These are phyloP conservation scores for Ascoidea tarda DNA, from an alignment of 805 yeast genomes.

Conservation along the genomic window DNA sequence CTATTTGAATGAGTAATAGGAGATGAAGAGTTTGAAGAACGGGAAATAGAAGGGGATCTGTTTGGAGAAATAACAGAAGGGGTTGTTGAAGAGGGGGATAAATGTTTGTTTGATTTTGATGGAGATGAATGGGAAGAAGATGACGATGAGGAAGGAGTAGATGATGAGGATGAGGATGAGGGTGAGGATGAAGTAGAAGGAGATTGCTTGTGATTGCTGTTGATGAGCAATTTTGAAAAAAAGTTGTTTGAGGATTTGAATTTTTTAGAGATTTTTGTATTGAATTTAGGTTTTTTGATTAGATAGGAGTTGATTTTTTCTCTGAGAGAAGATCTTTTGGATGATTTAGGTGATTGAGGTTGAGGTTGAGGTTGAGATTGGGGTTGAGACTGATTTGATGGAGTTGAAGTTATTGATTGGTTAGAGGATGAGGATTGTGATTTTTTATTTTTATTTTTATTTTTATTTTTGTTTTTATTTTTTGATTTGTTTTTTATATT, in stretches of 20 bases:
- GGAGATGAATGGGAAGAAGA: conserved; percentile 8
- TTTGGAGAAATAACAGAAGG: too few relatives aligned
- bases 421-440: not conserved
- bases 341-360: too few relatives aligned
- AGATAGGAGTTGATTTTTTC: conserved; percentile 9
- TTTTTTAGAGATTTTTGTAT: conserved; percentile 17
- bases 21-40: not conserved
- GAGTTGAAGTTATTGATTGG: not conserved
- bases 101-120: conserved; percentile 5
- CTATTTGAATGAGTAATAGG: not conserved
- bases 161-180: not conserved
- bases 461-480: not conserved
- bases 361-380: not conserved
- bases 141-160: not conserved
- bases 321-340: conserved; percentile 11
- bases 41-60: too few relatives aligned
- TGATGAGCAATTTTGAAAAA: not conserved
- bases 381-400: not conserved
- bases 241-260: conserved; percentile 3
- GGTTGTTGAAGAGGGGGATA: not conserved
- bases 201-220: not conserved
- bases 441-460: not conserved
- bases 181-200: not conserved
- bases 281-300: conserved; percentile 15
- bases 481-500: not conserved